Evolutionary conservation across 768 basidiomycete species (phyloP).

Genomic region (Termitomyces sp.): DNA sequence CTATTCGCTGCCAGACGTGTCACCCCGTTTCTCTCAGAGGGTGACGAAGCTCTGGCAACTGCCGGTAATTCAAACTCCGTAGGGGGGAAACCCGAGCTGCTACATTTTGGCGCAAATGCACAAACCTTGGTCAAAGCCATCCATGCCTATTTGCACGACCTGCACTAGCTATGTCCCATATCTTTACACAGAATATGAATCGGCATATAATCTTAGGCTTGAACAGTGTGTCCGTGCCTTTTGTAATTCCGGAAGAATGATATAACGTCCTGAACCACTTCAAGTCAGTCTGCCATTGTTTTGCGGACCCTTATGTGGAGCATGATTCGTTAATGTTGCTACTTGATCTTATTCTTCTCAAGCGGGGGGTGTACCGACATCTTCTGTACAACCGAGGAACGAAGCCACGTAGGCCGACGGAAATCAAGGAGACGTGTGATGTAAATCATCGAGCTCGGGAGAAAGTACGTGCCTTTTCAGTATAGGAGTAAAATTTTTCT

Average conservation of each 20-base stretch:
- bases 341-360: conserved; percentile 79
- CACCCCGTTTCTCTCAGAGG: too few relatives aligned
- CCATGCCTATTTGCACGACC: conserved; percentile 59
- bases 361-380: conserved; percentile 79
- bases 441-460: conserved; percentile 14
- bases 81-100: too few relatives aligned
- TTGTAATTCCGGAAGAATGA: neutral
- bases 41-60: too few relatives aligned
- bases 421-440: conserved; percentile 12
- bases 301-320: conserved; percentile 87
- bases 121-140: too few relatives aligned
- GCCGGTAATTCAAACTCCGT: too few relatives aligned
- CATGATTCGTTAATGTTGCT: conserved; percentile 71
- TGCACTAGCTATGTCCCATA: conserved; percentile 64
- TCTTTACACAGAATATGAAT: conserved; percentile 81
- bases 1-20: too few relatives aligned
- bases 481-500: neutral
- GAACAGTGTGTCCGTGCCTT: conserved; percentile 73
- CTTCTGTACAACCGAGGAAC: conserved; percentile 77
- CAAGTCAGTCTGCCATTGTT: conserved; percentile 57
- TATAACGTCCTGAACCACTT: neutral
- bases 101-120: too few relatives aligned
- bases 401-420: conserved; percentile 48
- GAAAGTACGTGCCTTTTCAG: conserved; percentile 20
- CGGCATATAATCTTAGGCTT: conserved; percentile 72